Conservation (phyloP, 768 basidiomycete species). For the Saitozyma sp. region DNA sequence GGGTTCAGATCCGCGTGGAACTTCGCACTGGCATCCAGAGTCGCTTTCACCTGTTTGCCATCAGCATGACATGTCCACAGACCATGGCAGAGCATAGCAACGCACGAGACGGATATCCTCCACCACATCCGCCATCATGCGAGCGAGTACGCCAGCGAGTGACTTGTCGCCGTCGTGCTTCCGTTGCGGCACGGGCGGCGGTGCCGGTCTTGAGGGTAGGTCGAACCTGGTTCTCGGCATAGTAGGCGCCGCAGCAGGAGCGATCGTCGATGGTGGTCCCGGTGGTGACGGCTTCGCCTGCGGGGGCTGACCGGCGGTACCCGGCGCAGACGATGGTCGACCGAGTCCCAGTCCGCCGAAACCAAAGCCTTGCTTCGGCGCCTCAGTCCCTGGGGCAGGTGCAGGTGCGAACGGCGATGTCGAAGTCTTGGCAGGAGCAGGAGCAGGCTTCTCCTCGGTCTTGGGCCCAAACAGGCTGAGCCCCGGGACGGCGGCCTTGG, state of each 20-base stretch:
- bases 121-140: conserved; percentile 57
- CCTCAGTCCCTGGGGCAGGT: conserved; percentile 9
- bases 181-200: not conserved
- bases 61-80: not conserved
- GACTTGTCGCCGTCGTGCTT: not conserved
- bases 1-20: conserved; percentile 42
- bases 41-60: conserved; percentile 55
- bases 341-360: conserved; percentile 46
- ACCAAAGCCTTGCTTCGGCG: conserved; percentile 3
- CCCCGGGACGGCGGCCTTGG: conserved; percentile 1
- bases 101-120: conserved; percentile 66
- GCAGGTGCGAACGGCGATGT: conserved; percentile 10
- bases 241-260: not conserved
- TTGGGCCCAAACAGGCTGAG: conserved; percentile 8
- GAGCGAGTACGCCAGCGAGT: conserved; percentile 58
- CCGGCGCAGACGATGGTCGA: conserved; percentile 15
- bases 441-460: conserved; percentile 1
- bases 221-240: not conserved
- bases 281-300: not conserved
- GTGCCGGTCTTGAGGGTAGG: not conserved
- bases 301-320: not conserved
- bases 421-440: conserved; percentile 11
- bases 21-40: conserved; percentile 55
- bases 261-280: conserved; percentile 3
- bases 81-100: conserved; percentile 20